phyloP scores from a whole-genome alignment of 768 basidiomycete species.

The Clavulina sp. region DNA sequence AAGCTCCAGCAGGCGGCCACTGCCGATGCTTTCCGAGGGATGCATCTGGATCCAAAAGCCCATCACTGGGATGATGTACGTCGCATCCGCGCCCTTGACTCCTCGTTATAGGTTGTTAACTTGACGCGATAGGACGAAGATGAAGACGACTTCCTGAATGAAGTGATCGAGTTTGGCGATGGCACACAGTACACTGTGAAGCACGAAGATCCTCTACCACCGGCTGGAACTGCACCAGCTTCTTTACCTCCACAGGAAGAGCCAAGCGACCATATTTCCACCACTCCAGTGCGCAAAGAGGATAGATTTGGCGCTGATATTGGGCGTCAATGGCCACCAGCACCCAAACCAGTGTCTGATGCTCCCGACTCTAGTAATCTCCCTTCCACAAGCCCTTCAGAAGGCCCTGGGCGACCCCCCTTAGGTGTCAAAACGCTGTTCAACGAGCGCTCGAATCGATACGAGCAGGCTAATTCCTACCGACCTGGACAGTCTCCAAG shows the following conservation, averaged over 20 bases:
- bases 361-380: background rate
- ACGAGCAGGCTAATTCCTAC: slow-evolving; percentile 40
- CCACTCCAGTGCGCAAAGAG: slow-evolving; percentile 62
- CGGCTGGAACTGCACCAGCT: background rate
- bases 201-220: slow-evolving; percentile 14
- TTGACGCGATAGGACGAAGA: slow-evolving; percentile 54
- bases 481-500: background rate
- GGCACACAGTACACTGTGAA: slow-evolving; percentile 81
- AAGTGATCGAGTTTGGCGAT: slow-evolving; percentile 90
- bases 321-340: slow-evolving; percentile 82
- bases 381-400: background rate
- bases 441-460: slow-evolving; percentile 80
- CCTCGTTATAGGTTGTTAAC: background rate
- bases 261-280: slow-evolving; percentile 15
- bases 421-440: slow-evolving; percentile 36
- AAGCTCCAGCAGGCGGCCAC: slow-evolving; percentile 59
- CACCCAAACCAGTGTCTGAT: background rate
- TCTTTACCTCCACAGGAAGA: slow-evolving; percentile 1
- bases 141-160: slow-evolving; percentile 76
- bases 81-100: background rate
- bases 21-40: slow-evolving; percentile 85
- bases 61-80: slow-evolving; percentile 97
- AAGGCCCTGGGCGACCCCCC: background rate
- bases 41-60: slow-evolving; percentile 82
- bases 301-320: slow-evolving; percentile 89